Evolutionary conservation across 371 early-diverging fungal species (phyloP).

Genomic region (Cokeromyces recurvatus): DNA sequence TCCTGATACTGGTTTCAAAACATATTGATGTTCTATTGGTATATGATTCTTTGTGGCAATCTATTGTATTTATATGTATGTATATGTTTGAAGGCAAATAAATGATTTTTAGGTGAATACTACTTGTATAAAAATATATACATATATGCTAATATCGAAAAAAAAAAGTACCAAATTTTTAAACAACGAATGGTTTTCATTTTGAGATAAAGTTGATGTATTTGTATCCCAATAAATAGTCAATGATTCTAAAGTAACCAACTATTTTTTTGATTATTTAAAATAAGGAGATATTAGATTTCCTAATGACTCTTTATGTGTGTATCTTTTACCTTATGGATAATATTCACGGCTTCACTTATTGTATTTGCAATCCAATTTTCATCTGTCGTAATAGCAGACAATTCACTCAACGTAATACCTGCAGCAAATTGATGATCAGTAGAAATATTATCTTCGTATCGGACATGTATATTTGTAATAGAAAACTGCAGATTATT

Average conservation of each 20-base stretch:
- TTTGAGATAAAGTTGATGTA: conserved; percentile 58
- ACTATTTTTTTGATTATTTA: conserved; percentile 27
- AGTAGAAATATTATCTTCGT: conserved; percentile 82
- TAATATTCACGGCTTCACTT: conserved; percentile 68
- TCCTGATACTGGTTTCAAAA: conserved; percentile 94
- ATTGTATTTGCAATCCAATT: conserved; percentile 85
- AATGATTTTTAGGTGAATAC: no score
- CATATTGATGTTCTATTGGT: conserved; percentile 67
- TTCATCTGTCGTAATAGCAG: conserved; percentile 89
- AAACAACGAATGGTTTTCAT: conserved; percentile 53
- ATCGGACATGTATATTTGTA: conserved; percentile 93
- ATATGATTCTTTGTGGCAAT: conserved; percentile 58
- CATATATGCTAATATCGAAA: no score
- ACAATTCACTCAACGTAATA: conserved; percentile 85
- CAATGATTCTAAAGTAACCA: conserved; percentile 74
- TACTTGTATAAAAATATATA: no score
- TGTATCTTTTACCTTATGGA: conserved; percentile 65
- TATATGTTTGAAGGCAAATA: no score
- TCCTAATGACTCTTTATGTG: no score
- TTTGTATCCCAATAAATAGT: conserved; percentile 92
- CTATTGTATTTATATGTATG: conserved; percentile 25
- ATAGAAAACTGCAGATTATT: conserved; percentile 96
- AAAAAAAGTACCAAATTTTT: conserved; percentile 40
- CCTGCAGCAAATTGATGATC: conserved; percentile 86
- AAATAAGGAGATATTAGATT: no score